Conservation (phyloP, 2,329 filamentous ascomycete species). For the Diplodia corticola region DNA sequence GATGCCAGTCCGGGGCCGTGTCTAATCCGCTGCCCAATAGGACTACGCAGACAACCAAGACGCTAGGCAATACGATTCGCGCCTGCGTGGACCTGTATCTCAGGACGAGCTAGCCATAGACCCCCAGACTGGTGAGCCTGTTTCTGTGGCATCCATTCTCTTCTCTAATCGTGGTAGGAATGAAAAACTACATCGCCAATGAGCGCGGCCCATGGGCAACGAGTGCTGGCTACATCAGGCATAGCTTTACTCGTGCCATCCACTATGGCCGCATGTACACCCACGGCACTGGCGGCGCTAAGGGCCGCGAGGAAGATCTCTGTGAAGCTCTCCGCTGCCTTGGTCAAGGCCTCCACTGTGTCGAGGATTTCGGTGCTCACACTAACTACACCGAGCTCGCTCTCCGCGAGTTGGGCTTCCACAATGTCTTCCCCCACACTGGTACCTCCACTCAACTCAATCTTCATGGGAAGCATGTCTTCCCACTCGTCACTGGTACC, state of each 20-base stretch:
- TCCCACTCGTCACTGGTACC: conserved; percentile 56
- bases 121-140: conserved; percentile 37
- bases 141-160: neutral
- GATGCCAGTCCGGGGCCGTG: neutral
- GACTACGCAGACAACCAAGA: conserved; percentile 67
- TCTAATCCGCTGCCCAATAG: conserved; percentile 25
- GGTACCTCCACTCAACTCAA: conserved; percentile 49
- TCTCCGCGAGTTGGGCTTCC: conserved; percentile 52
- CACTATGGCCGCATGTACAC: conserved; percentile 52
- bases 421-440: conserved; percentile 55
- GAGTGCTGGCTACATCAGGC: conserved; percentile 73
- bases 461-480: conserved; percentile 50
- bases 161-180: conserved; percentile 53
- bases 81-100: conserved; percentile 75
- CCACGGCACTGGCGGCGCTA: conserved; percentile 43
- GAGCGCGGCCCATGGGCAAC: conserved; percentile 86
- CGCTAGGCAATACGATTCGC: conserved; percentile 76
- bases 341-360: conserved; percentile 54
- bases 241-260: conserved; percentile 51
- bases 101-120: conserved; percentile 50
- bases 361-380: conserved; percentile 58
- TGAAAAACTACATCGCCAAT: conserved; percentile 99
- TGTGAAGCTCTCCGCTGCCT: conserved; percentile 53
- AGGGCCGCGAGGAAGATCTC: conserved; percentile 47
- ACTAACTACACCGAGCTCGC: conserved; percentile 58